Base-by-base conservation (phyloP, 805 yeast genomes). In the Kuraishia molischiana region DNA sequence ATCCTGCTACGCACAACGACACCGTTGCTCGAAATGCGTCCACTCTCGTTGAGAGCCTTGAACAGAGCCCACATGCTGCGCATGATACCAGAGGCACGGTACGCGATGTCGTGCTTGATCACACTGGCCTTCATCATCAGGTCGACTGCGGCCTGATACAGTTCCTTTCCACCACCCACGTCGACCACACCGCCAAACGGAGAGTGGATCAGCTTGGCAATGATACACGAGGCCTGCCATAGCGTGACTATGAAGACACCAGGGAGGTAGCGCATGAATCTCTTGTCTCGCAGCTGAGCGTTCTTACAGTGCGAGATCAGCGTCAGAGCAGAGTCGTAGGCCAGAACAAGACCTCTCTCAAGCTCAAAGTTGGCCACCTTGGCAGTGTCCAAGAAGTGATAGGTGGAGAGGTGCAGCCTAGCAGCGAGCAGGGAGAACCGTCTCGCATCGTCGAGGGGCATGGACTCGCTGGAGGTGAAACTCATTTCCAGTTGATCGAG, bases 11-110 rank as follows among this genome's bases (percentile, higher is more conserved):
- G 68, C 13, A 89, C 79, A 3, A 71, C 70, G 3, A 84, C 77
- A 30, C 64, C 61, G 22, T 61, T 52, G 13, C 56, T 54, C 8
- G 59, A 56, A 40, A 53, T 46, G n/a, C 57, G 56, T 26, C 51
- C 58, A 43, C 72, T 74, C 31, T 74, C 79, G 44, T 77, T 74
- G 47, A 87, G 62, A 4, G 80, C 69, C 36, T 80, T 73, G 57
- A 84, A 84, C 41, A 87, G 66, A 42, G 82, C 85, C 98, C 98
- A 90, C 66, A 87, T 79, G 52, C 87, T 87, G 50, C 83, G 74
- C 92, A 92, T 85, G 41, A 92, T 86, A 6, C 95, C 96, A 34
- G 95, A 79, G 0, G 95, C 84, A 46, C 97, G 72, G 54, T 85
- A 85, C 0, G 97, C 85, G 68, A 92, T 79, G 53, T 90, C 98